Evolutionary conservation across 2,329 filamentous ascomycete genomes (phyloP).

Genomic region (Podosphaera fusca): DNA sequence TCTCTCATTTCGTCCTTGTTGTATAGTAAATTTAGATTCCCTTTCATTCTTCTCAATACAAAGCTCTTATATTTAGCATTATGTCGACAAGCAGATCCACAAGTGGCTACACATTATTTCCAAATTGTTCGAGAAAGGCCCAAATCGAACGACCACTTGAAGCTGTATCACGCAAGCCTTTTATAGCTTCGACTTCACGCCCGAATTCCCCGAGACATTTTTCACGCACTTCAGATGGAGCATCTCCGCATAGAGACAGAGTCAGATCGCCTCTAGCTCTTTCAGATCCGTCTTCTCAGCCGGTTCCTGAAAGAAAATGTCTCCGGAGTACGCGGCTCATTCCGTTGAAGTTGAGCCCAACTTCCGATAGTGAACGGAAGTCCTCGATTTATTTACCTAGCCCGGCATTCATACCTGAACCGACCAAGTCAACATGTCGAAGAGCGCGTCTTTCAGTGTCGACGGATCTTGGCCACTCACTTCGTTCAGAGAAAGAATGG

Average conservation of each 20-base stretch:
- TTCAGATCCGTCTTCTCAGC: not conserved
- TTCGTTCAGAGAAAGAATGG: constrained; percentile 13
- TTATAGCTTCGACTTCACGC: too few relatives aligned
- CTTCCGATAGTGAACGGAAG: not conserved
- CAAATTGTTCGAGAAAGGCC: not conserved
- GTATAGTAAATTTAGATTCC: not conserved
- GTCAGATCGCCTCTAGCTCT: not conserved
- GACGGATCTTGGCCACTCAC: constrained; percentile 8
- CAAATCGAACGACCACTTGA: not conserved
- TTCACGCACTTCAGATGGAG: not conserved
- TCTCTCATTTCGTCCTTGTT: not conserved
- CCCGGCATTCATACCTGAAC: not conserved
- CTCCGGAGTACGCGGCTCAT: constrained; percentile 4
- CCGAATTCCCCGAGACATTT: not conserved
- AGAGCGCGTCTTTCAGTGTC: constrained; percentile 6
- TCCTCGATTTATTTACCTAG: not conserved
- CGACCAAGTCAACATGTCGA: not conserved
- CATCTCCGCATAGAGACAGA: not conserved
- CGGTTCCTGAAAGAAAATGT: not conserved
- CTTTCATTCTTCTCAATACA: not conserved
- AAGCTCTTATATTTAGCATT: not conserved
- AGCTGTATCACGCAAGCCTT: not conserved
- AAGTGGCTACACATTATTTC: not conserved
- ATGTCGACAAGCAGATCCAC: not conserved
- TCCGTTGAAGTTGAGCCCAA: constrained; percentile 4